phyloP scores from a whole-genome alignment of 164 flowering plant genomes.

The Tetracentron sinense region DNA sequence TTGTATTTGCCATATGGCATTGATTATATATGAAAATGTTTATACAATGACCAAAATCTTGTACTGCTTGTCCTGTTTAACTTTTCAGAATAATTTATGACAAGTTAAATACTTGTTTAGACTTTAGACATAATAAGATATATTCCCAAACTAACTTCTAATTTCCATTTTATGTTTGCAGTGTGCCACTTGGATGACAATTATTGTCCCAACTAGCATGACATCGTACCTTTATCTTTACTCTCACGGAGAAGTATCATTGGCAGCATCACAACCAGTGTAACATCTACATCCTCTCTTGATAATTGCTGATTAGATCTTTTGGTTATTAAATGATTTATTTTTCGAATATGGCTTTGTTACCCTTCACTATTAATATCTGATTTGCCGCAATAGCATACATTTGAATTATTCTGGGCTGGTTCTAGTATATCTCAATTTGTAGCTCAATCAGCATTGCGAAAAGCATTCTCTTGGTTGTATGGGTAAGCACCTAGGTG shows the following conservation, averaged over 20 bases:
- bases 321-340: neutral
- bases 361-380: neutral
- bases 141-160: neutral
- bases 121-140: too few relatives aligned
- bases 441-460: too few relatives aligned
- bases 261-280: slow-evolving; percentile 99
- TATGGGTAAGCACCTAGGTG: neutral
- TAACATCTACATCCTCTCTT: slow-evolving; percentile 75
- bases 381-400: neutral
- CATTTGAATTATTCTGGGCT: neutral
- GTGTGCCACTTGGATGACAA: slow-evolving; percentile 99
- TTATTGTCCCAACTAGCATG: slow-evolving; percentile 94
- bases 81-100: too few relatives aligned
- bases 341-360: slow-evolving; percentile 1
- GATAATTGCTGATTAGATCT: neutral
- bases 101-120: too few relatives aligned
- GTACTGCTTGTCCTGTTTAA: too few relatives aligned
- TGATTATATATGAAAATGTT: too few relatives aligned
- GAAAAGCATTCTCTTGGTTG: neutral
- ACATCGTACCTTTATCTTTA: slow-evolving; percentile 91
- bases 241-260: slow-evolving; percentile 94
- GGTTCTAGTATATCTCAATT: neutral
- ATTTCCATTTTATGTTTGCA: slow-evolving; percentile 34
- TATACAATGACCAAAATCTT: too few relatives aligned
- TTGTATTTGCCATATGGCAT: too few relatives aligned